Percentiles rank a stretch among this genome's conserved stretches.
phyloP scores from a whole-genome alignment of 2,329 filamentous ascomycete genomes.

The Colletotrichum lentis region DNA sequence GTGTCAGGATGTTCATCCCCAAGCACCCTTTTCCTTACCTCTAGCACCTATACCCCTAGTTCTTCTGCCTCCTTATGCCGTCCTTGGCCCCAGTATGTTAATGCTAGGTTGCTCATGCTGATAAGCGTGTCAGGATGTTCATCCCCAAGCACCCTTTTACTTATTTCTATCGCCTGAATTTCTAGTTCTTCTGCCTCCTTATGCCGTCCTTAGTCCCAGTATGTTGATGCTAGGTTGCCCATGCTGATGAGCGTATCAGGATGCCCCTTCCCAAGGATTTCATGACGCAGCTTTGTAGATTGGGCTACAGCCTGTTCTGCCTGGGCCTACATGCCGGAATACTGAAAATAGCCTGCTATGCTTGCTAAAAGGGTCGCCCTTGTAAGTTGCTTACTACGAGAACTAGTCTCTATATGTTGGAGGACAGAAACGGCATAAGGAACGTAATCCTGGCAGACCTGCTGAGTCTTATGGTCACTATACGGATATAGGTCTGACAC shows the following conservation, averaged over 20 bases:
- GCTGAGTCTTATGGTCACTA: conserved; percentile 27
- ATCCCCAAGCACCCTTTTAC: neutral
- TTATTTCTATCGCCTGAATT: too few relatives aligned
- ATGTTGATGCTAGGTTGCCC: neutral
- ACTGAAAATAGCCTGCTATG: neutral
- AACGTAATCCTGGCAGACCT: conserved; percentile 38
- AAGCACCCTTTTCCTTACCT: neutral
- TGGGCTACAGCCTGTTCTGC: neutral
- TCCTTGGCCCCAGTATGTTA: neutral
- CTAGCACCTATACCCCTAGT: neutral
- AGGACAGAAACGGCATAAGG: conserved; percentile 41
- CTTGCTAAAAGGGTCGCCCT: neutral
- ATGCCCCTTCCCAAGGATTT: neutral
- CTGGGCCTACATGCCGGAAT: neutral
- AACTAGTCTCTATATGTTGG: neutral
- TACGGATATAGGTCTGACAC: conserved; percentile 39
- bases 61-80: neutral
- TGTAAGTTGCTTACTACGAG: neutral
- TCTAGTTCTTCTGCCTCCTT: neutral
- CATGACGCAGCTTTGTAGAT: neutral
- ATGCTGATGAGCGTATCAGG: neutral
- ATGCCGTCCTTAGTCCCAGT: neutral
- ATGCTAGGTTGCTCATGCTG: neutral
- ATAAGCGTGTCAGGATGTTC: neutral
- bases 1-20: neutral